Evolutionary conservation across 2,329 filamentous ascomycete species (phyloP).

Genomic region (Biscogniauxia marginata): DNA sequence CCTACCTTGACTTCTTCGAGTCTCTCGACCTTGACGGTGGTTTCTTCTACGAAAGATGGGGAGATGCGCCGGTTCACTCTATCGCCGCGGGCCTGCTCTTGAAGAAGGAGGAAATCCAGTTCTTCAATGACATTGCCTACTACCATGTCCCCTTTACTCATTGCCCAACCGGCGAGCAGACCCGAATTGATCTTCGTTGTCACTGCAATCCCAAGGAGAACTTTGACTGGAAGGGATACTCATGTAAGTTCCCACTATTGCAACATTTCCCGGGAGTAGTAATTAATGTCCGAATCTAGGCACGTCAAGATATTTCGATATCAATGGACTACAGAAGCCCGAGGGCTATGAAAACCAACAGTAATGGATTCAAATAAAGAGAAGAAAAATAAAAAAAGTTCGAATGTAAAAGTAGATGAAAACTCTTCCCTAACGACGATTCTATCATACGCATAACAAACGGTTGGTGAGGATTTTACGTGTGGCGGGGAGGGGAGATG

Average conservation of each 20-base stretch:
- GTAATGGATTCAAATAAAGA: too few relatives aligned
- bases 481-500: conserved; percentile 18
- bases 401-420: conserved; percentile 16
- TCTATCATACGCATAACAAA: conserved; percentile 14
- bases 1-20: conserved; percentile 90
- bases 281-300: conserved; percentile 46
- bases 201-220: conserved; percentile 95
- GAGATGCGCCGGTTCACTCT: conserved; percentile 96
- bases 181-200: conserved; percentile 80
- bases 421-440: conserved; percentile 21
- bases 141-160: conserved; percentile 98
- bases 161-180: conserved; percentile 88
- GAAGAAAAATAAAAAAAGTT: conserved; percentile 3
- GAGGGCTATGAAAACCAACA: conserved; percentile 77
- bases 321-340: conserved; percentile 79
- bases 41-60: conserved; percentile 99
- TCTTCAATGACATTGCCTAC: conserved; percentile 99
- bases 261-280: neutral
- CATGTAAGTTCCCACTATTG: conserved; percentile 62
- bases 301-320: conserved; percentile 81
- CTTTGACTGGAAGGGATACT: conserved; percentile 99
- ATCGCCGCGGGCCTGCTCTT: conserved; percentile 86
- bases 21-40: conserved; percentile 86
- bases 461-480: conserved; percentile 15
- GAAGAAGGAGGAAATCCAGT: conserved; percentile 92